These are phyloP conservation scores for Penicillium taxi DNA, from an alignment of 495 filamentous ascomycete species.

Conservation along the genomic window DNA sequence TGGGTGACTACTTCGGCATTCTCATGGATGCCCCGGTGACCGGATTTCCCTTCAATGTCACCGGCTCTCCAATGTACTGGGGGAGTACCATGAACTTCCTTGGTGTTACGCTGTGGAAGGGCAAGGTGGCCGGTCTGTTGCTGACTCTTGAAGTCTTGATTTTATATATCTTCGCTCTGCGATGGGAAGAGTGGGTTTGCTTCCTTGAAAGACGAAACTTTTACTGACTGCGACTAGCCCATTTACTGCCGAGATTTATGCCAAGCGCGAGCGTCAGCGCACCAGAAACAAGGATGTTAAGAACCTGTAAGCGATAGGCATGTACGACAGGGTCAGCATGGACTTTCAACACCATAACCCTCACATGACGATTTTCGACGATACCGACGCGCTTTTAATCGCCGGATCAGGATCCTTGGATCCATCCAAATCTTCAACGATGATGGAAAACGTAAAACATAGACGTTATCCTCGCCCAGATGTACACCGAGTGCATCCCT, in stretches of 20 bases:
- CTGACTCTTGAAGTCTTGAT: slow-evolving; percentile 68
- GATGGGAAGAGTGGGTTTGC: slow-evolving; percentile 71
- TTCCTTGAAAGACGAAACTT: background rate
- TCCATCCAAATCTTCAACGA: slow-evolving; percentile 25
- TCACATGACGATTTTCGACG: slow-evolving; percentile 9
- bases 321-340: slow-evolving; percentile 13
- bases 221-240: slow-evolving; percentile 46
- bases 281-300: slow-evolving; percentile 38
- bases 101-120: slow-evolving; percentile 79
- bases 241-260: slow-evolving; percentile 93
- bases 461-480: slow-evolving; percentile 4
- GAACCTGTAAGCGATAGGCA: slow-evolving; percentile 23
- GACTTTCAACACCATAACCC: slow-evolving; percentile 35
- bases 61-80: slow-evolving; percentile 92
- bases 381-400: too few relatives aligned
- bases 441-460: slow-evolving; percentile 21
- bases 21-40: slow-evolving; percentile 92
- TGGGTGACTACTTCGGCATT: slow-evolving; percentile 98
- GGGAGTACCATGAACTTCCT: slow-evolving; percentile 88
- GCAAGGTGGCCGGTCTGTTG: slow-evolving; percentile 78
- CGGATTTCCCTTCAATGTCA: slow-evolving; percentile 91
- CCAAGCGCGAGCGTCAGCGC: slow-evolving; percentile 59
- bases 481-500: background rate
- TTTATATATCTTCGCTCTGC: slow-evolving; percentile 74
- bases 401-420: slow-evolving; percentile 14